Evolutionary conservation across 2,329 filamentous ascomycete genomes (phyloP), one percentile per base, ranked within the genome.

Genomic region (Colletotrichum sp.): DNA sequence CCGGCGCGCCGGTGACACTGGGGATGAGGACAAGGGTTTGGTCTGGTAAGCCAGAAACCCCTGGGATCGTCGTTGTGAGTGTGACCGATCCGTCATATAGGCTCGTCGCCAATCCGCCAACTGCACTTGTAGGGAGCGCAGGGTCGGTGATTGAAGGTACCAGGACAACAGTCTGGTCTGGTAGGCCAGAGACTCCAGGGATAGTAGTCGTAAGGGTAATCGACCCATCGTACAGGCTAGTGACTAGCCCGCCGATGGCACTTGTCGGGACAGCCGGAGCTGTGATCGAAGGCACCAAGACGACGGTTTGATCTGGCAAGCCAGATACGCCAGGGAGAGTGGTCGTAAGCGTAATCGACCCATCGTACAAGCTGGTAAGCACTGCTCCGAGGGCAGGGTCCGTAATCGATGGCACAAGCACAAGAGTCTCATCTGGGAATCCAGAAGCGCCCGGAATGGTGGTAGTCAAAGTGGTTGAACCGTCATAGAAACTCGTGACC

Each of bases 51-150:
- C 73, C 73, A 8, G 56, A 48, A 1, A 58, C 9, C 5, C 69
- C 73, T 6, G 69, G 25, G 4, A 72, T 34, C 2, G 70, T 52
- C 4, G 36, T 32, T 6, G 73, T 75, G 10, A 75, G 25, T 2
- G 73, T 75, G 22, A 75, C 56, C 10, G 69, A 72, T 6, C 72
- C 72, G 12, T 16, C 52, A 39, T 75, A 75, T 36, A 43, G 52
- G 61, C 72, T 75, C 22, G 72, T 75, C 36, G 71, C 39, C 30
- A 75, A 25, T 4, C 52, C 68, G 22, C 61, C 72, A 13, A 32
- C 61, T 12, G 32, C 28, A 8, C 52, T 22, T 8, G 32, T 43
- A 16, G 30, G n/a, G 39, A 27, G 8, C 52, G 32, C 15, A 28
- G 32, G 16, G 16, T 68, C 18, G 34, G 43, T 61, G 6, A 32